Evolutionary conservation across 2,329 filamentous ascomycete genomes (phyloP).

Genomic region (Catunica adiposa): DNA sequence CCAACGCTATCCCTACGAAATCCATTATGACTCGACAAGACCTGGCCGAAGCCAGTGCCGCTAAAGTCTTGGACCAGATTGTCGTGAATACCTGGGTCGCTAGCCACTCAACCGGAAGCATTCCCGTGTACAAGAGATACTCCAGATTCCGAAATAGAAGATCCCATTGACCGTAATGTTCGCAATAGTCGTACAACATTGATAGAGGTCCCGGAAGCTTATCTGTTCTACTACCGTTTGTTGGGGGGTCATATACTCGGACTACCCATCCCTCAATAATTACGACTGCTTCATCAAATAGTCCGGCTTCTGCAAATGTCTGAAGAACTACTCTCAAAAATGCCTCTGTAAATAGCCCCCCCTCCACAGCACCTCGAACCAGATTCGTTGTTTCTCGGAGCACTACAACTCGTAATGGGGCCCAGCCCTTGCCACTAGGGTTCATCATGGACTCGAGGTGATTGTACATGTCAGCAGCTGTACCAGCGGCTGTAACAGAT

Average conservation of each 20-base stretch:
- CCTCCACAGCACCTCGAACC: conserved; percentile 19
- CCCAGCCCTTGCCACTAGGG: conserved; percentile 19
- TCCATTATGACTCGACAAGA: conserved; percentile 12
- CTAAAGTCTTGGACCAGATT: conserved; percentile 12
- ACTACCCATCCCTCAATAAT: conserved; percentile 5
- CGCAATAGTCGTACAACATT: conserved; percentile 12
- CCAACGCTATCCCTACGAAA: conserved; percentile 12
- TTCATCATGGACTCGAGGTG: conserved; percentile 22
- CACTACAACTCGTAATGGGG: conserved; percentile 21
- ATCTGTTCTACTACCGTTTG: conserved; percentile 1
- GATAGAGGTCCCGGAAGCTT: background rate
- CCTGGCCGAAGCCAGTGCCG: background rate
- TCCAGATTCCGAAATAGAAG: conserved; percentile 12
- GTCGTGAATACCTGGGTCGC: conserved; percentile 11
- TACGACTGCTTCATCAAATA: conserved; percentile 18
- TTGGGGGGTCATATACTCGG: conserved; percentile 7
- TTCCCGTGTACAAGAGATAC: conserved; percentile 7
- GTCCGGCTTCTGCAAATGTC: conserved; percentile 19
- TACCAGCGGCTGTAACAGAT: background rate
- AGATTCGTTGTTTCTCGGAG: conserved; percentile 21
- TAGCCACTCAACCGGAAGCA: conserved; percentile 14
- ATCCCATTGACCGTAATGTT: conserved; percentile 7
- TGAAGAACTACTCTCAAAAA: conserved; percentile 18
- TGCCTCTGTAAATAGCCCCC: conserved; percentile 19
- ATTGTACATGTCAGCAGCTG: conserved; percentile 20